Base-by-base conservation (phyloP, 1,139 yeast species). In the Nakaseomyces uthaithaninus region DNA sequence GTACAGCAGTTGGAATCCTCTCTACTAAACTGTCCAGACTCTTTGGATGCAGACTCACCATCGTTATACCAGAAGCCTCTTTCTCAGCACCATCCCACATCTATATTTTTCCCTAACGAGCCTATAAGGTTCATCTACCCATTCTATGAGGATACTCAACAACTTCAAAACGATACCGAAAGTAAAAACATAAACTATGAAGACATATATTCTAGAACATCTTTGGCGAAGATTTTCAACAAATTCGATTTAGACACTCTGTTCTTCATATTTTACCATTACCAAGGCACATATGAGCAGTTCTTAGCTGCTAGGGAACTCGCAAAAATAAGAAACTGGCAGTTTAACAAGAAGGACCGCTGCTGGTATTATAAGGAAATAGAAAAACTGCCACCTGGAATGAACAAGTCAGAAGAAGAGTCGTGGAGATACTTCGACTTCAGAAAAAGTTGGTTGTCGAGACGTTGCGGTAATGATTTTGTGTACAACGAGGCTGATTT, bases 51-150 rank as follows among this genome's bases (percentile, higher is more conserved):
- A 2, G 96, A 91, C 54, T 77, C 75, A 49, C 96, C 97, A 22
- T 72, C 80, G 47, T 76, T 75, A 48, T 89, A 89, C 60, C 75
- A 72, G 47, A 94, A 95, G n/a, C 64, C 66, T 17, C 47, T 60
- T 12, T 69, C 71, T 35, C 77, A 78, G 50, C 94, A 94, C 38
- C 94, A 83, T 57, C 95, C 96, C 12, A 85, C 95, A 4, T 85
- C 93, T 36, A 75, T 85, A 17, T 86, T 81, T 62, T 91, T 87
- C 64, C 98, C 99, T 3, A 91, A 80, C 57, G 95, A 86, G 51
- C 95, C 95, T 35, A 57, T 57, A 4, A 53, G 62, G 41, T 58
- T 60, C 41, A 47, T 55, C 6, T 52, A 53, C 33, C 55, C 56
- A 15, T 28, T 28, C 14, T 40, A 42, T 12, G 65, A 70, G 39